Percentiles rank a stretch among this genome's conserved stretches.
phyloP scores from a whole-genome alignment of 2,329 filamentous ascomycete genomes.

The Penicillium sp. region DNA sequence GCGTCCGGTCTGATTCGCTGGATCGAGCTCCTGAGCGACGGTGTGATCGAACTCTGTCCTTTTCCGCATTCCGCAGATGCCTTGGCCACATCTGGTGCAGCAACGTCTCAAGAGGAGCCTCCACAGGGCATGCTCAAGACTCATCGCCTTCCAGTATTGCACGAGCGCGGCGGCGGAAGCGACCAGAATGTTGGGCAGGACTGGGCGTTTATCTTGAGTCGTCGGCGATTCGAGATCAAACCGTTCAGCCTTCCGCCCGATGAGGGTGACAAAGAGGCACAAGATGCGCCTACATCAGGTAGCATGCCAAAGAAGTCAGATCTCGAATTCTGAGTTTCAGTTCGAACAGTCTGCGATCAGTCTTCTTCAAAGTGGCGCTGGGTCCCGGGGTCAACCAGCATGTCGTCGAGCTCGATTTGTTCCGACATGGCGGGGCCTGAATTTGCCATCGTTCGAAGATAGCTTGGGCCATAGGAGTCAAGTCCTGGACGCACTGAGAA shows the following conservation, averaged over 20 bases:
- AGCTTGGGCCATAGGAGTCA: slow-evolving; percentile 50
- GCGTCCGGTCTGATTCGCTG: slow-evolving; percentile 70
- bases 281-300: slow-evolving; percentile 43
- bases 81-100: slow-evolving; percentile 48
- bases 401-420: slow-evolving; percentile 58
- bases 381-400: slow-evolving; percentile 45
- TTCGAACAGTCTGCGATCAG: slow-evolving; percentile 13
- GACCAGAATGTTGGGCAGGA: slow-evolving; percentile 69
- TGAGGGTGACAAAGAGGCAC: slow-evolving; percentile 64
- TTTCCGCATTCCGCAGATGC: slow-evolving; percentile 58
- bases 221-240: slow-evolving; percentile 75
- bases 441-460: slow-evolving; percentile 52
- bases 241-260: slow-evolving; percentile 85
- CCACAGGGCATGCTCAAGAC: slow-evolving; percentile 81
- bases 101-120: slow-evolving; percentile 61
- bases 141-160: slow-evolving; percentile 74
- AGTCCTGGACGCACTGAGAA: slow-evolving; percentile 41
- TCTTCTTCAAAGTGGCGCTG: slow-evolving; percentile 27
- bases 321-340: slow-evolving; percentile 58
- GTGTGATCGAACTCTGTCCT: slow-evolving; percentile 74
- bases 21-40: slow-evolving; percentile 79
- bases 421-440: slow-evolving; percentile 52
- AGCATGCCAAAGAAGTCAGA: slow-evolving; percentile 57
- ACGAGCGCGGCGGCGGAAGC: slow-evolving; percentile 80
- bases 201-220: slow-evolving; percentile 82